Evolutionary conservation across 23 red algal species (phyloP).

Genomic region (Gracilaria domingensis): DNA sequence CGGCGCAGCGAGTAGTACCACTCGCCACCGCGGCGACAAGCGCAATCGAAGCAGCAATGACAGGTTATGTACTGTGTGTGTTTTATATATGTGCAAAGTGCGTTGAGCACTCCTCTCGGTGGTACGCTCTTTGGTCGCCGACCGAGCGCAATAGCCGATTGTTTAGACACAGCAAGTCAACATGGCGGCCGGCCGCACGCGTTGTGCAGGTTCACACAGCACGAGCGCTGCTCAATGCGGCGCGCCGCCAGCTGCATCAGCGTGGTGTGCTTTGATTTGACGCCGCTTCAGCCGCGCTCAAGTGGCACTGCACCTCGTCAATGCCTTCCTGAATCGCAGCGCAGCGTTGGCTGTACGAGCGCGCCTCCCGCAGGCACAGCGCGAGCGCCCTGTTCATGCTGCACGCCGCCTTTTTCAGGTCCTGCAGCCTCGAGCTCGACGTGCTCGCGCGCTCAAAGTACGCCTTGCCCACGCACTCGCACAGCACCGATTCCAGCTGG

Average conservation of each 20-base stretch:
- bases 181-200: too few relatives aligned
- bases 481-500: not conserved
- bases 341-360: not conserved
- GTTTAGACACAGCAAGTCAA: too few relatives aligned
- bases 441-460: conserved; percentile 12
- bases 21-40: too few relatives aligned
- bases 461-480: not conserved
- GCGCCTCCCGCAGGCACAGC: not conserved
- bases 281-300: not conserved
- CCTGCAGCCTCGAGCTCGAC: not conserved
- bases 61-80: too few relatives aligned
- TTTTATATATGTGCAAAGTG: not conserved
- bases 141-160: conserved; percentile 11
- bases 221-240: not conserved
- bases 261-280: not conserved
- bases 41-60: too few relatives aligned
- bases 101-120: not conserved
- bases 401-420: conserved; percentile 5
- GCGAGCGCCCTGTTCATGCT: not conserved
- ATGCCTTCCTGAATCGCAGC: not conserved
- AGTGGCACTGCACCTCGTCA: not conserved
- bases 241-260: not conserved
- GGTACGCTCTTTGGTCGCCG: not conserved
- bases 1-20: too few relatives aligned
- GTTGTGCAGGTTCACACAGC: too few relatives aligned